phyloP scores from a whole-genome alignment of 805 yeast genomes.

The Schizosaccharomyces osmophilus region DNA sequence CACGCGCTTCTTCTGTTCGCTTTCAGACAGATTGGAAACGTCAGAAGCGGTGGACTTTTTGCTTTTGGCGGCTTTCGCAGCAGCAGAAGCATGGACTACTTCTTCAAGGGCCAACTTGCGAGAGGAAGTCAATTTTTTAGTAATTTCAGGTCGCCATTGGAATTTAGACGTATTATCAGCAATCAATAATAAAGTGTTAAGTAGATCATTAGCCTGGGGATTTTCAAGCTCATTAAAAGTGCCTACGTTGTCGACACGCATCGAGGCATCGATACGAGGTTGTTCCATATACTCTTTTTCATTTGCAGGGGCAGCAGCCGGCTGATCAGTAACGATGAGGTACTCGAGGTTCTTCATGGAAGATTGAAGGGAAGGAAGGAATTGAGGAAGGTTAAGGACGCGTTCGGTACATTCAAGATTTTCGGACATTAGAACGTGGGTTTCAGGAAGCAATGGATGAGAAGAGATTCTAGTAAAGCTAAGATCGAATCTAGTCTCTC shows the following conservation, averaged over 20 bases:
- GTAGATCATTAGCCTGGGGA: slow-evolving; percentile 23
- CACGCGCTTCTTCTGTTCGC: neutral
- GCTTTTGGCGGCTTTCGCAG: neutral
- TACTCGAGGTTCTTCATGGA: slow-evolving; percentile 30
- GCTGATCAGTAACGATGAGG: slow-evolving; percentile 67
- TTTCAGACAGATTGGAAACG: neutral
- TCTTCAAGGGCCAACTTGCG: slow-evolving; percentile 53
- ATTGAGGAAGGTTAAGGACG: slow-evolving; percentile 25
- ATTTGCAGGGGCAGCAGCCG: slow-evolving; percentile 37
- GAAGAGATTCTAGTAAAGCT: slow-evolving; percentile 59
- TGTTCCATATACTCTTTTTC: neutral
- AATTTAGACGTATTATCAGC: slow-evolving; percentile 33
- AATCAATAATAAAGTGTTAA: slow-evolving; percentile 32
- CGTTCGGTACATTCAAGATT: slow-evolving; percentile 53
- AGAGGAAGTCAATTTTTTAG: slow-evolving; percentile 49
- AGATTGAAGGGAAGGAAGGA: slow-evolving; percentile 20
- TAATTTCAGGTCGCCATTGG: slow-evolving; percentile 47
- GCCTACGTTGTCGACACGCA: neutral
- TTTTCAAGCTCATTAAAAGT: slow-evolving; percentile 13
- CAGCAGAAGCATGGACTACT: slow-evolving; percentile 14
- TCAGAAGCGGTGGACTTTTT: neutral
- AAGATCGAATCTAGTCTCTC: slow-evolving; percentile 56
- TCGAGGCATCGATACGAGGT: slow-evolving; percentile 1
- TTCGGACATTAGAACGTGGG: slow-evolving; percentile 77
- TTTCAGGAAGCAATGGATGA: slow-evolving; percentile 46